Evolutionary conservation across 108 stramenopile genomes (phyloP).

Genomic region (Licmophora abbreviata): DNA sequence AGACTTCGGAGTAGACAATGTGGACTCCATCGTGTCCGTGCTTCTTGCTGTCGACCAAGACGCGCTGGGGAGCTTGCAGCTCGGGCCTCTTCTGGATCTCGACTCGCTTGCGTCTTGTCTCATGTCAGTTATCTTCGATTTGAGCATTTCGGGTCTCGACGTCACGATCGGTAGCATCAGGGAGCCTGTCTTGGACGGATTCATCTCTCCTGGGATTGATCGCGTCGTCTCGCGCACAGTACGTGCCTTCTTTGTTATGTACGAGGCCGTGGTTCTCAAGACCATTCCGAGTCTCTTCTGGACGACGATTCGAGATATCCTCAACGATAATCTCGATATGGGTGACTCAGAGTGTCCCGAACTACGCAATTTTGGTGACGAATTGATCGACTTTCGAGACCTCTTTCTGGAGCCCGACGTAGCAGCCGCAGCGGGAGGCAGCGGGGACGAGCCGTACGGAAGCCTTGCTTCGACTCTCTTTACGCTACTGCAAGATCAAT

Average conservation of each 20-base stretch:
- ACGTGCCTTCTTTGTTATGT: constrained; percentile 32
- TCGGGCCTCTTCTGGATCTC: constrained; percentile 48
- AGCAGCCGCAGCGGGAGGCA: background rate
- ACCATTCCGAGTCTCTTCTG: constrained; percentile 9
- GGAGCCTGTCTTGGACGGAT: constrained; percentile 47
- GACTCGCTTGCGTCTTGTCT: constrained; percentile 45
- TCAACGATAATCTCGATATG: background rate
- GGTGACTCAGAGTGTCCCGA: constrained; percentile 6
- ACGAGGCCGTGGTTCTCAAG: constrained; percentile 17
- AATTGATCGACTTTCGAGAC: constrained; percentile 49
- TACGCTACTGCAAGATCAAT: constrained; percentile 22
- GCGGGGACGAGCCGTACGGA: constrained; percentile 33
- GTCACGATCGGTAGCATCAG: constrained; percentile 30
- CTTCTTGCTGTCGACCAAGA: constrained; percentile 46
- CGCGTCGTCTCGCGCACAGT: constrained; percentile 35
- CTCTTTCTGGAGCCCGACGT: constrained; percentile 21
- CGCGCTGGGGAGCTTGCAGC: constrained; percentile 25
- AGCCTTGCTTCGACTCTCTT: constrained; percentile 29
- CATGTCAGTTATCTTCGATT: constrained; percentile 26
- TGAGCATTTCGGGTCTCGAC: constrained; percentile 31
- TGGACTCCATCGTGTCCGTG: constrained; percentile 36
- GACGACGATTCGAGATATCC: constrained; percentile 15
- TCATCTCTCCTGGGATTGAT: constrained; percentile 53
- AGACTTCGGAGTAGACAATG: constrained; percentile 30
- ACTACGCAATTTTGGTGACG: background rate